Evolutionary conservation across 1,139 yeast species (phyloP).

Genomic region (Magnusiomyces fungicola): DNA sequence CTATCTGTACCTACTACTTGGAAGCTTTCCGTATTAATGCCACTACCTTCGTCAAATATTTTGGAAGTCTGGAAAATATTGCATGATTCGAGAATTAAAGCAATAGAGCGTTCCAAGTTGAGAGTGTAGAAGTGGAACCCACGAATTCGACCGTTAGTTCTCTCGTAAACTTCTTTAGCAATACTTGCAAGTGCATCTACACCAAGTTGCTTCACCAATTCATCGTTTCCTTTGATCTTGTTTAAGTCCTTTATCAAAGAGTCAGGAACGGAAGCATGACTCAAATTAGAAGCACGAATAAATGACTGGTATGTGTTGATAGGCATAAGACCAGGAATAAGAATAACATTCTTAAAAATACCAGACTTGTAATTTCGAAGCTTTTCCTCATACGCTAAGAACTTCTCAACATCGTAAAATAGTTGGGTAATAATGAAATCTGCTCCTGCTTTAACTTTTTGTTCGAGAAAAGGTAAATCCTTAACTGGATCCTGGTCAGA

Average conservation of each 20-base stretch:
- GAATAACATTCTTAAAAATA: constrained; percentile 43
- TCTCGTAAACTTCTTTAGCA: constrained; percentile 44
- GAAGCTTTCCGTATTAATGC: constrained; percentile 18
- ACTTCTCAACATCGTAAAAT: constrained; percentile 60
- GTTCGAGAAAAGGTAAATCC: constrained; percentile 70
- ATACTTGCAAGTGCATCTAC: constrained; percentile 64
- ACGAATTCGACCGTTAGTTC: constrained; percentile 47
- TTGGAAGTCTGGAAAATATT: constrained; percentile 22
- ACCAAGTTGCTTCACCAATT: constrained; percentile 76
- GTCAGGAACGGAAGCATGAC: constrained; percentile 81
- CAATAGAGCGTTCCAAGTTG: constrained; percentile 85
- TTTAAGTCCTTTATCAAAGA: constrained; percentile 45
- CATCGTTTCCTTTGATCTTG: constrained; percentile 66
- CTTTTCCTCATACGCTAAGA: constrained; percentile 43
- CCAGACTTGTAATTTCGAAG: constrained; percentile 40
- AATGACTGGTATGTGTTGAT: constrained; percentile 82
- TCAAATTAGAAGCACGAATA: constrained; percentile 78
- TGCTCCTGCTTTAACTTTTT: constrained; percentile 90
- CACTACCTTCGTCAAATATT: constrained; percentile 28
- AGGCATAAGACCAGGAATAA: constrained; percentile 96
- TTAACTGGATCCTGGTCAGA: constrained; percentile 51
- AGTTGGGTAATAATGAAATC: constrained; percentile 87
- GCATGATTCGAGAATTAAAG: constrained; percentile 67
- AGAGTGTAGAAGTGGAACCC: constrained; percentile 90
- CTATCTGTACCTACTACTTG: constrained; percentile 6